These are phyloP conservation scores for Stemphylium vesicarium DNA, from an alignment of 2,329 filamentous ascomycete species.

Conservation along the genomic window DNA sequence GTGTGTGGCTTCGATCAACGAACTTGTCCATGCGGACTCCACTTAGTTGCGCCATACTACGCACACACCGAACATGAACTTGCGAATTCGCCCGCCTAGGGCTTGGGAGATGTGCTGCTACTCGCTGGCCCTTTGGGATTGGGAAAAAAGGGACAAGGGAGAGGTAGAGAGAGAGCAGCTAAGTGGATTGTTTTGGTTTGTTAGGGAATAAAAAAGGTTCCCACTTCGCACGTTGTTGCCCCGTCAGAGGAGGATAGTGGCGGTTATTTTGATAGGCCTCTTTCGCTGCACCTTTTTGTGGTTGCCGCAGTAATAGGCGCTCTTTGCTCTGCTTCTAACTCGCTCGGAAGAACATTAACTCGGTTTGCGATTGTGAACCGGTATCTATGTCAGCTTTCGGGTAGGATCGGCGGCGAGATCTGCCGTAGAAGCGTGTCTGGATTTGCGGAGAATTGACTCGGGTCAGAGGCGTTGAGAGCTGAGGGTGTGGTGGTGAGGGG, in stretches of 20 bases:
- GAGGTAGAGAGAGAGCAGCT: too few species aligned
- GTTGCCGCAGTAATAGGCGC: constrained; percentile 17
- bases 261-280: constrained; percentile 8
- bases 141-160: neutral
- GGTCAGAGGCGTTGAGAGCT: constrained; percentile 7
- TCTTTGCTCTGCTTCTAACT: constrained; percentile 7
- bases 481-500: constrained; percentile 32
- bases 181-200: neutral
- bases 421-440: constrained; percentile 33
- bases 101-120: too few species aligned
- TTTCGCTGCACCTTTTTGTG: neutral
- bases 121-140: too few species aligned
- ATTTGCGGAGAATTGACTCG: constrained; percentile 31
- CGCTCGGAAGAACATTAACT: constrained; percentile 6
- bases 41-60: too few species aligned
- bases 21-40: too few species aligned
- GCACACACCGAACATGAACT: too few species aligned
- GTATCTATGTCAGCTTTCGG: constrained; percentile 16
- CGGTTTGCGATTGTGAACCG: constrained; percentile 5
- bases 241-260: constrained; percentile 4
- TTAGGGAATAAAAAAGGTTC: neutral
- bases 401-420: constrained; percentile 33
- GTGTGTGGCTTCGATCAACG: too few species aligned
- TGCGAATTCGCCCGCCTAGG: too few species aligned
- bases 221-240: neutral